phyloP scores from a whole-genome alignment of 495 filamentous ascomycete genomes.

The Penicillium arizonense region DNA sequence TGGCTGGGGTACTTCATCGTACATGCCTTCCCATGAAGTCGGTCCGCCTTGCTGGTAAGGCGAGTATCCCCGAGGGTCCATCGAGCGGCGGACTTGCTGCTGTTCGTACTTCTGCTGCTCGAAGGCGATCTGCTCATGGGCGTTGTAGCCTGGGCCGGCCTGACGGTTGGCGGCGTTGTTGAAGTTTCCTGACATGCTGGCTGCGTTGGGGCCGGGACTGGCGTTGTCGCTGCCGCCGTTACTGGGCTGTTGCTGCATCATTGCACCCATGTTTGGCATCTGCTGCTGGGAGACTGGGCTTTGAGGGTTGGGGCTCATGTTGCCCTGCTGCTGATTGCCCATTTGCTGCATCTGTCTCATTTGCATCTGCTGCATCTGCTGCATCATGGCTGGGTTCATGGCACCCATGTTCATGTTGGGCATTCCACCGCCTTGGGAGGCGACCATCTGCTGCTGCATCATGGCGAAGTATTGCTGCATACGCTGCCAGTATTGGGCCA shows the following conservation, averaged over 20 bases:
- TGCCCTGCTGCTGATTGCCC: constrained; percentile 46
- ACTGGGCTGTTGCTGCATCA: constrained; percentile 74
- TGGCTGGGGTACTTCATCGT: constrained; percentile 94
- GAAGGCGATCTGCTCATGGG: constrained; percentile 75
- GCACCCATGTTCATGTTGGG: constrained; percentile 61
- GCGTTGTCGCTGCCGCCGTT: constrained; percentile 22
- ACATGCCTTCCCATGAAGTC: constrained; percentile 98
- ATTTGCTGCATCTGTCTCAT: constrained; percentile 51
- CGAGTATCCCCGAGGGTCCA: constrained; percentile 46
- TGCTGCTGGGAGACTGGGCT: constrained; percentile 35
- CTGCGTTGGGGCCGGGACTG: constrained; percentile 10
- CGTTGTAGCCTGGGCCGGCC: constrained; percentile 60
- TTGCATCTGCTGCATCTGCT: constrained; percentile 74
- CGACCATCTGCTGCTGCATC: constrained; percentile 80
- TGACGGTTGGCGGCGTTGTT: constrained; percentile 15
- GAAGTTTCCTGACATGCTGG: constrained; percentile 24
- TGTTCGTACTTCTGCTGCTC: constrained; percentile 87
- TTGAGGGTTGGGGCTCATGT: constrained; percentile 49
- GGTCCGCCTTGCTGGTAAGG: constrained; percentile 58
- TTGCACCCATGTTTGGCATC: constrained; percentile 54
- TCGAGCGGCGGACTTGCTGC: constrained; percentile 56
- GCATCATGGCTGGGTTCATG: constrained; percentile 82
- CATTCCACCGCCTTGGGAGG: constrained; percentile 43
- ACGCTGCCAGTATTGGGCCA: constrained; percentile 96
- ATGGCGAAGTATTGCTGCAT: constrained; percentile 96